Base-by-base conservation (phyloP, 305 asterid species). In the Petunia hybrid region DNA sequence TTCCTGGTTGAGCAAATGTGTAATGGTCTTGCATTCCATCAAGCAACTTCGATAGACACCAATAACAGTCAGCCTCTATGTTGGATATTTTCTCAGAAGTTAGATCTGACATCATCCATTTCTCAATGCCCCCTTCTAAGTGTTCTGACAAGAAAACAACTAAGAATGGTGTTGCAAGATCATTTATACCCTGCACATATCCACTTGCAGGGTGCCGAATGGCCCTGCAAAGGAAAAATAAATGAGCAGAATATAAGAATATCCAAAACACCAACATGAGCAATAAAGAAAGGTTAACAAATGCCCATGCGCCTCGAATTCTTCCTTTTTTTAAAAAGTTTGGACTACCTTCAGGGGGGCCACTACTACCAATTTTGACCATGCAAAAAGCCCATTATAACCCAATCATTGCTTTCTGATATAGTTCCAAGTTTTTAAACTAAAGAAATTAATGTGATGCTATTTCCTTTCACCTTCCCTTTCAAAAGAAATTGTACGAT, bases 201-300 rank as follows among this genome's bases (percentile, higher is more conserved):
- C 99, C 99, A 89, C 99, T 95, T 43, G 98, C 99, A 45, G 99
- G 99, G 90, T 96, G 99, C 77, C 99, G 92, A 81, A 94, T 96
- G 63, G 99, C 98, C 99, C 99, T 93, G 85, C 64, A 82, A 88
- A 51, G 75, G 75, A 70, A 64, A 83, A 65, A 63, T 71, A 76
- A 36, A 66, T 45, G 48, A 62, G 40, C 82, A 75, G 38, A 43
- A 66, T 70, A 65, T 66, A 77, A 53, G 77, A 79, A 36, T 38
- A 41, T 31, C 46, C 71, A 22, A 10, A 62, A 42, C 45, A 78
- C 62, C 61, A 13, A 45, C 73, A 77, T 22, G 60, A 78, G 81
- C 71, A 31, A 77, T 14, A 22, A 78, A 31, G 35, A 78, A 43
- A 64, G 60, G 5, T 62, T 78, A 78, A 78, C 5, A 73, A 63